Evolutionary conservation across 2,329 filamentous ascomycete genomes (phyloP), one percentile per base, ranked within the genome.

Genomic region (Diaporthe sp.): DNA sequence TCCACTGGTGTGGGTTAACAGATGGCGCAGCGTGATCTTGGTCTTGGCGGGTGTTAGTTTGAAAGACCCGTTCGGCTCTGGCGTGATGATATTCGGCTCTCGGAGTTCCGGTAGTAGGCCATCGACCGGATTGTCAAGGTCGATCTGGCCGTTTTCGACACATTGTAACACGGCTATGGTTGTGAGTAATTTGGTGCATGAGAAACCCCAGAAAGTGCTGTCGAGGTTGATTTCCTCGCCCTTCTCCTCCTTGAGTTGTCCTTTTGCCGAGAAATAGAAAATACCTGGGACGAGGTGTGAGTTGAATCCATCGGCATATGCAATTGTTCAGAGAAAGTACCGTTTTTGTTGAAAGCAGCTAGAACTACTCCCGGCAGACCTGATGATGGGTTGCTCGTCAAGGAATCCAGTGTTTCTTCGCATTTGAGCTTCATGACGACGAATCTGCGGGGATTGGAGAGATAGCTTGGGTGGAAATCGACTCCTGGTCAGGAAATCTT

Each of bases 1-100:
- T 37, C 61, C 61, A 65, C 61, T 65, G 37, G 61, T 65, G 61
- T 58, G 55, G 15, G 17, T 34, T 12, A 58, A 3, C 9, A 58
- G 17, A 28, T 58, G 55, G 15, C 55, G 61, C 37, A 65, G 37
- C 5, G 61, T 65, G 61, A 65, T 65, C 37, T 65, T 65, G 25
- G 0, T 44, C 28, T 58, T 34, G 28, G 55, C 55, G 17, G 55
- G 55, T 12, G 17, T 22, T 19, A 58, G 31, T 8, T 58, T 19
- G 28, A 58, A 58, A 2, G 28, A 22, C 8, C 55, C 55, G 55
- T 34, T 7, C 31, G 28, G 31, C 28, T 58, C 28, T 58, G 55
- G 15, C 17, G 15, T 58, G 28, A 58, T 58, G 17, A 58, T 58
- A 6, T 34, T 7, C 3, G 55, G 55, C 17, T 34, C 6, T 9